These are phyloP conservation scores for Oryza punctata DNA, from an alignment of 176 grass and related monocot genomes.

Conservation along the genomic window DNA sequence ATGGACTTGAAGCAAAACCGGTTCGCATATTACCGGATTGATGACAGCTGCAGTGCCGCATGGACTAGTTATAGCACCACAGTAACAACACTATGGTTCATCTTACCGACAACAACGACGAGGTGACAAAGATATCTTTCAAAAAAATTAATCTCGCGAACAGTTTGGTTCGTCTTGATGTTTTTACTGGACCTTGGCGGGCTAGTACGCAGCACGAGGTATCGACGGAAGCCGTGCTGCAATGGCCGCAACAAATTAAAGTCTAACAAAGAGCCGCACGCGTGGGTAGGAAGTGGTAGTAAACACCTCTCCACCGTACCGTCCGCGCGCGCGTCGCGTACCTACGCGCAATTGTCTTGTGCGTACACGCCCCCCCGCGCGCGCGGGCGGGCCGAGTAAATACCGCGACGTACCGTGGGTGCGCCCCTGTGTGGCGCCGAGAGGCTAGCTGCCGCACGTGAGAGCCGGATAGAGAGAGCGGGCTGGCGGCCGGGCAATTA, in stretches of 20 bases:
- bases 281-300: neutral
- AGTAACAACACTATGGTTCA: neutral
- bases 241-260: neutral
- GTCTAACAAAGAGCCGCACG: neutral
- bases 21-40: slow-evolving; percentile 9
- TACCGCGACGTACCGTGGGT: neutral
- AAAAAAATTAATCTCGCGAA: no score
- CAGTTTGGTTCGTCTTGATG: no score
- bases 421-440: no score
- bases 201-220: no score
- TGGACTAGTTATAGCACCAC: neutral
- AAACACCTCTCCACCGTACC: neutral
- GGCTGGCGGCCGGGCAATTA: neutral
- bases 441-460: slow-evolving; percentile 38
- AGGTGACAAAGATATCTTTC: no score
- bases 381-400: slow-evolving; percentile 7
- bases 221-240: neutral
- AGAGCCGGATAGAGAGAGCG: slow-evolving; percentile 3
- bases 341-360: neutral
- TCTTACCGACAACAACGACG: no score
- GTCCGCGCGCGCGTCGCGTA: neutral
- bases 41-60: neutral
- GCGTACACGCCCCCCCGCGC: no score
- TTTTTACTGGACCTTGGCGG: no score
- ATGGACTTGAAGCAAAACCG: neutral